Base-by-base conservation (phyloP, 2,329 filamentous ascomycete species). In the Massarina eburnea region DNA sequence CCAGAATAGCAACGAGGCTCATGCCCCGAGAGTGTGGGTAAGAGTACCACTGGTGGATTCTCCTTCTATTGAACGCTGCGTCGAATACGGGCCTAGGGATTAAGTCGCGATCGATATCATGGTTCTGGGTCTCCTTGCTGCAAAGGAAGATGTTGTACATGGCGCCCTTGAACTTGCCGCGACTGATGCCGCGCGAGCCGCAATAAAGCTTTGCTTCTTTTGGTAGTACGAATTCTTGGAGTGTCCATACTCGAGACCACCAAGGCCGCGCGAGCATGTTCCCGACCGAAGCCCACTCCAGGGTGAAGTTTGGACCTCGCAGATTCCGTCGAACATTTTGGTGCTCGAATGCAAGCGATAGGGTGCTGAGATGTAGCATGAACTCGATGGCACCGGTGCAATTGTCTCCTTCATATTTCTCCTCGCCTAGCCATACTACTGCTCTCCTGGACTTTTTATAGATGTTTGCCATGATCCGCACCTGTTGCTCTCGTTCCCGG, bases 381-480 rank as follows among this genome's bases (percentile, higher is more conserved):
- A 67, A 63, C 3, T 58, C 44, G 26, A 64, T 53, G 0, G 61
- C 61, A 9, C 55, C 60, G 0, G 48, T 52, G 49, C 63, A 65
- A 35, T 63, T 49, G 19, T 54, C 59, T 8, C 37, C 43, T 12
- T 40, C 36, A 22, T 61, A 57, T 24, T 34, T 24, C 24, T 59
- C 54, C 35, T 61, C 46, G 10, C 58, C 61, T 3, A 64, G 51
- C 64, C 64, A 68, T 0, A 68, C 36, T 1, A 64, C 51, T 3
- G 52, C 55, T 45, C 53, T 49, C 18, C 27, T 51, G 1, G 60
- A 49, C 35, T 42, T 50, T 32, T 46, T 56, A 41, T 66, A 68
- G 15, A 68, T 65, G 1, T 62, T 48, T 4, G 58, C 58, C 64
- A 67, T 67, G 27, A 68, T 58, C n/a, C 52, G 54, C 12, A 67